Base-by-base conservation (phyloP, 2,329 filamentous ascomycete species). In the Aspergillus ibericus region DNA sequence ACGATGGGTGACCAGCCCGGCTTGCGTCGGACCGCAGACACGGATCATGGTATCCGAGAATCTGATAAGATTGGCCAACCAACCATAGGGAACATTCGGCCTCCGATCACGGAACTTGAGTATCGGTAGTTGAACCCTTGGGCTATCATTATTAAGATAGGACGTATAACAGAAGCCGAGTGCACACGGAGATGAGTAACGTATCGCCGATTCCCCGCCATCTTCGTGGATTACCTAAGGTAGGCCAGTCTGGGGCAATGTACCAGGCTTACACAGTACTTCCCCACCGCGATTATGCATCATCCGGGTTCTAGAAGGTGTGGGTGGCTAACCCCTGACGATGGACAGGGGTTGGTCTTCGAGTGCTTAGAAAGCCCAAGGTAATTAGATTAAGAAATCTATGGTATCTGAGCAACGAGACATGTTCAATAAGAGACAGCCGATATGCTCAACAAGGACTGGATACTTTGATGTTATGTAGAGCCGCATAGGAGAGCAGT, bases 1-100 rank as follows among this genome's bases (percentile, higher is more conserved):
- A 22, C 22, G 38, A 42, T 42, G 38, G 20, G 38, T 42, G 44
- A 58, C 20, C 44, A 27, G 55, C 51, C 32, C 51, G 51, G 44
- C 44, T 48, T 12, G 25, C 27, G 44, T 52, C 46, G 52, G 56
- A 40, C 35, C 52, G 22, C 36, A 36, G 52, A 34, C 22, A 51
- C 52, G 56, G 56, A 22, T 51, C 16, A 36, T 55, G 47, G 50
- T 48, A 48, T 48, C 44, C 44, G 44, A 48, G 44, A 55, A 60
- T 62, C 58, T 56, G 60, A 62, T 62, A 62, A 62, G 60, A 62
- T 62, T 53, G 18, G 38, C 35, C 20, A 29, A 16, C 40, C 13
- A 58, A 48, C 15, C 27, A 48, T 29, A 27, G 25, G 22, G n/a
- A 32, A 48, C 44, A 15, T 32, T 32, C 44, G 44, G 9, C 44